A percentile compares a stretch with the other conserved stretches of the same genome.
These are phyloP conservation scores for Chalaropsis thielavioides DNA, from an alignment of 2,329 filamentous ascomycete genomes.

Conservation along the genomic window DNA sequence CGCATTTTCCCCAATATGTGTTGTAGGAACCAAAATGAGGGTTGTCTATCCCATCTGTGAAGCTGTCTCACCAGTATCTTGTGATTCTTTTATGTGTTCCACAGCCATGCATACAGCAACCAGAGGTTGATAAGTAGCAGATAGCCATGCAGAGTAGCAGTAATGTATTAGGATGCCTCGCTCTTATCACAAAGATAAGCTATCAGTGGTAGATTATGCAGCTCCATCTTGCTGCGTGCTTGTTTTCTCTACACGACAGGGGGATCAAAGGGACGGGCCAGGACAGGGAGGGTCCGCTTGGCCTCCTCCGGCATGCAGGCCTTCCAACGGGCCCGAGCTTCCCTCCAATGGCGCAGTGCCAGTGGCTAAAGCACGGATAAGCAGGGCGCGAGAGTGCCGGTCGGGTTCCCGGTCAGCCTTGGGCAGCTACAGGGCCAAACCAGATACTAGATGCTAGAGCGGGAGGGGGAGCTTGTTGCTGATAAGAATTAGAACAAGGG, in stretches of 20 bases:
- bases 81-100: neutral
- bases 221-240: neutral
- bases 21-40: too few relatives aligned
- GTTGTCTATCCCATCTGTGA: too few relatives aligned
- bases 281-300: neutral
- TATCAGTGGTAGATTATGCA: conserved; percentile 6
- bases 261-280: neutral
- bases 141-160: neutral
- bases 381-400: neutral
- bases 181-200: neutral
- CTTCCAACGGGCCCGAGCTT: neutral
- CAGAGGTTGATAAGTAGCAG: neutral
- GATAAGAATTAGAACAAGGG: too few relatives aligned
- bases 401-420: neutral
- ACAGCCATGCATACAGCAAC: neutral
- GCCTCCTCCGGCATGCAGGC: neutral
- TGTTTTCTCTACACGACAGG: neutral
- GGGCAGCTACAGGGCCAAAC: neutral
- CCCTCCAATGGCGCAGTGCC: neutral
- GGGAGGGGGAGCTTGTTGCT: neutral
- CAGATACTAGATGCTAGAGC: neutral
- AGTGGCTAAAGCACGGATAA: neutral
- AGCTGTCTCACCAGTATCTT: neutral
- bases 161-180: too few relatives aligned
- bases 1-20: too few relatives aligned